These are phyloP conservation scores for Starmerella apis DNA, from an alignment of 805 yeast genomes.

Conservation along the genomic window DNA sequence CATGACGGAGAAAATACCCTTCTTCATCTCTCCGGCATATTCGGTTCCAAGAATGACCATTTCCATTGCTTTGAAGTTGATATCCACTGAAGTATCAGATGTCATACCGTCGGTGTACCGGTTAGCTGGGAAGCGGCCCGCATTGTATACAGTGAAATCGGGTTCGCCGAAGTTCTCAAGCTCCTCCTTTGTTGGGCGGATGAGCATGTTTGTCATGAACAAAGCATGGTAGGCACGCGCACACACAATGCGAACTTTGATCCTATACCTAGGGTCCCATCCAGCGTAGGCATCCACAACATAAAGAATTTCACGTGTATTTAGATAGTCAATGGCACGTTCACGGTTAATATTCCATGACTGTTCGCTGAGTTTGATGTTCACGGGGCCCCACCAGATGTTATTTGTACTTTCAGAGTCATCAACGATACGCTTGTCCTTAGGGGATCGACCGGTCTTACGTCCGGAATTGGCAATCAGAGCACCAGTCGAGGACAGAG, in stretches of 20 bases:
- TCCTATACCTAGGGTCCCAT: conserved; percentile 97
- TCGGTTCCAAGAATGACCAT: conserved; percentile 98
- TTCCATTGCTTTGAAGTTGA: conserved; percentile 94
- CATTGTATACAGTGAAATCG: conserved; percentile 95
- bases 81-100: conserved; percentile 87
- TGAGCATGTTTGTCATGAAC: conserved; percentile 96
- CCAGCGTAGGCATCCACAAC: conserved; percentile 97
- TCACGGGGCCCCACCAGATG: conserved; percentile 99
- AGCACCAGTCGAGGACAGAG: conserved; percentile 87
- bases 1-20: conserved; percentile 98
- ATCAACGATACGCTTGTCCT: conserved; percentile 94
- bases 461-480: conserved; percentile 89
- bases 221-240: conserved; percentile 98
- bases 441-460: conserved; percentile 97
- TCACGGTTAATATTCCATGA: conserved; percentile 94
- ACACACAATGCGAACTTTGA: conserved; percentile 90
- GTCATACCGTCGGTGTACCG: conserved; percentile 96
- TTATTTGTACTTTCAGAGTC: conserved; percentile 74
- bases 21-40: conserved; percentile 99
- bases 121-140: conserved; percentile 98
- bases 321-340: conserved; percentile 91
- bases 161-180: conserved; percentile 87
- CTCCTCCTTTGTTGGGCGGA: conserved; percentile 87
- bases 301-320: conserved; percentile 88
- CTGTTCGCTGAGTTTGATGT: conserved; percentile 83